Percentiles rank a stretch among this genome's conserved stretches.
Conservation (phyloP, 2,329 filamentous ascomycete species). For the Fonsecaea multimorphosa region DNA sequence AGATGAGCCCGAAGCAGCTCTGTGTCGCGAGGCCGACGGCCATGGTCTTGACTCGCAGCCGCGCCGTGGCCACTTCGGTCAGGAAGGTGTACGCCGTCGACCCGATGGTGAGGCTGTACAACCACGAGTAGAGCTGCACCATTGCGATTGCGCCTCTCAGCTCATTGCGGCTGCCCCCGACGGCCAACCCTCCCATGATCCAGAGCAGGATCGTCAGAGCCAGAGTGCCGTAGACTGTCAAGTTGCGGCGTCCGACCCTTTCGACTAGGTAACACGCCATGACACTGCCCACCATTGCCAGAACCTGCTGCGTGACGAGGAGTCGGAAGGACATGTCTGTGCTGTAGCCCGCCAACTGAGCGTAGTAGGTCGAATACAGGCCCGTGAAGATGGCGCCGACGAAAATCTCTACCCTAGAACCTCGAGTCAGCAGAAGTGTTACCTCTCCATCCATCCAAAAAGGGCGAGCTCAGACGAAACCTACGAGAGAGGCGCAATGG, state of each 20-base stretch:
- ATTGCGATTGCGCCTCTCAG: slow-evolving; percentile 42
- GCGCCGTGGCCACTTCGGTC: slow-evolving; percentile 48
- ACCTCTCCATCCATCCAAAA: slow-evolving; percentile 44
- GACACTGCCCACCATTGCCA: slow-evolving; percentile 50
- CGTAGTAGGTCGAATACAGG: slow-evolving; percentile 53
- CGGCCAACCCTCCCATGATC: slow-evolving; percentile 48
- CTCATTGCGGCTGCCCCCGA: neutral
- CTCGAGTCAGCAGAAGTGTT: no score
- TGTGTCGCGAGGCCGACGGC: slow-evolving; percentile 15
- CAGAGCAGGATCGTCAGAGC: slow-evolving; percentile 50
- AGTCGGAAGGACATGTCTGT: slow-evolving; percentile 48
- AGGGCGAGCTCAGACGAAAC: slow-evolving; percentile 35
- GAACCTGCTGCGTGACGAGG: slow-evolving; percentile 49
- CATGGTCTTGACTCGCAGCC: slow-evolving; percentile 49
- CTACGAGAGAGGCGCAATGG: slow-evolving; percentile 25
- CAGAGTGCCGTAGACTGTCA: slow-evolving; percentile 47
- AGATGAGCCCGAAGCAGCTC: slow-evolving; percentile 42
- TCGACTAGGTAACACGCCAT: slow-evolving; percentile 51
- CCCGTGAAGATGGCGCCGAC: slow-evolving; percentile 47
- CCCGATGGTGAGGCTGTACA: slow-evolving; percentile 51
- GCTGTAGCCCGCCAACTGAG: slow-evolving; percentile 51
- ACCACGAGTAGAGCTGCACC: slow-evolving; percentile 50
- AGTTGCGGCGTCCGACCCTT: slow-evolving; percentile 45
- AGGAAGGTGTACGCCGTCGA: slow-evolving; percentile 49
- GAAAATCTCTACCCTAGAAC: slow-evolving; percentile 28